phyloP scores from a whole-genome alignment of 2,329 filamentous ascomycete genomes.

The Arthrobotrys conoides region DNA sequence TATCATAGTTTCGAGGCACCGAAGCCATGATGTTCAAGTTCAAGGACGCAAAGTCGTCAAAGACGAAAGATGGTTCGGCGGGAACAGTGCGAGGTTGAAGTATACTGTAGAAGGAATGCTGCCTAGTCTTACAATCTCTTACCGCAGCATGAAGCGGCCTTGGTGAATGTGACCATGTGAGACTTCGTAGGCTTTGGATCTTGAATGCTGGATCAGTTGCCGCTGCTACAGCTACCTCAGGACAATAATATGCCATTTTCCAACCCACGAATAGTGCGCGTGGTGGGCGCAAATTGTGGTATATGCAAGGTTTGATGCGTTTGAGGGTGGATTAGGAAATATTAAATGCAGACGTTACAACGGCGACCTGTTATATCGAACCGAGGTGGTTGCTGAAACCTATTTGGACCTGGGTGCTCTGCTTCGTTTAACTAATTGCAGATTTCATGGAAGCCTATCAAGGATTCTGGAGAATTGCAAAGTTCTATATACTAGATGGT shows the following conservation, averaged over 20 bases:
- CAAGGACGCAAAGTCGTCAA: constrained; percentile 57
- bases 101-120: constrained; percentile 60
- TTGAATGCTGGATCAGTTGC: constrained; percentile 60
- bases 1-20: constrained; percentile 56
- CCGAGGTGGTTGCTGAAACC: constrained; percentile 50
- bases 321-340: constrained; percentile 57
- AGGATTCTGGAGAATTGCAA: constrained; percentile 28
- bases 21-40: constrained; percentile 51
- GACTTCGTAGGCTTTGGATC: constrained; percentile 60
- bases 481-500: constrained; percentile 27
- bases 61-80: constrained; percentile 52
- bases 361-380: constrained; percentile 58
- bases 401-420: constrained; percentile 38
- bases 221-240: constrained; percentile 60
- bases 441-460: constrained; percentile 37
- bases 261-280: constrained; percentile 45
- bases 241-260: constrained; percentile 61
- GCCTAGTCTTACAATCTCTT: constrained; percentile 55
- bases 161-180: constrained; percentile 61
- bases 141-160: constrained; percentile 55
- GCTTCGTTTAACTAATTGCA: constrained; percentile 47
- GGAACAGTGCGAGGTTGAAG: constrained; percentile 54
- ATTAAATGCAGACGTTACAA: constrained; percentile 58
- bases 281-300: constrained; percentile 38
- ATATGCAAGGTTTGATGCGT: constrained; percentile 60